Evolutionary conservation across 1,284 basidiomycete genomes (phyloP).

Genomic region (Testicularia cyperi): DNA sequence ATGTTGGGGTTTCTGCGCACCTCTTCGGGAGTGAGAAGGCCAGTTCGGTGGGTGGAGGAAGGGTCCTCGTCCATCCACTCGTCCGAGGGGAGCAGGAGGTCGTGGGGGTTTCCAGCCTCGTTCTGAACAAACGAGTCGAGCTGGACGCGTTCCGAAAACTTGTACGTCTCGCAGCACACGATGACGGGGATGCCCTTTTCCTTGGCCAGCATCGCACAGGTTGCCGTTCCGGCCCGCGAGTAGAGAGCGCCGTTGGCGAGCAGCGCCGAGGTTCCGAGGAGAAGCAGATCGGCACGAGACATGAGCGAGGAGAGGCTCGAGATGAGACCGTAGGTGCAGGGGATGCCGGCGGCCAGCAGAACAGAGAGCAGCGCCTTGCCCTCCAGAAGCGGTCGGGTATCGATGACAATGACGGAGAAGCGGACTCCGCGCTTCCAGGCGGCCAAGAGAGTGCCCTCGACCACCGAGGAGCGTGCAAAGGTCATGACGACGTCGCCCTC

Average conservation of each 20-base stretch:
- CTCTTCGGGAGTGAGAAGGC: slow-evolving; percentile 33
- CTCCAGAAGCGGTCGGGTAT: slow-evolving; percentile 88
- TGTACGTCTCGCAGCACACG: slow-evolving; percentile 97
- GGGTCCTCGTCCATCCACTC: no score
- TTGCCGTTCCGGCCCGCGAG: slow-evolving; percentile 88
- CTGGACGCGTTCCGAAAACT: slow-evolving; percentile 89
- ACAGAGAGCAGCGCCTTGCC: slow-evolving; percentile 72
- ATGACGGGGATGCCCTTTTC: slow-evolving; percentile 86
- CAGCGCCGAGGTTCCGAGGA: slow-evolving; percentile 89
- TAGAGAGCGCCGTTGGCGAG: slow-evolving; percentile 93
- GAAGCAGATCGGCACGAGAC: slow-evolving; percentile 74
- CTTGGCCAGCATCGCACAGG: slow-evolving; percentile 94
- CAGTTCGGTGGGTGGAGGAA: slow-evolving; percentile 4
- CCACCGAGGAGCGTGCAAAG: slow-evolving; percentile 90
- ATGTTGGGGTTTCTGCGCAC: slow-evolving; percentile 34
- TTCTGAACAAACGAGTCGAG: slow-evolving; percentile 95
- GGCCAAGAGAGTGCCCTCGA: slow-evolving; percentile 82
- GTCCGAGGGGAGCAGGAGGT: slow-evolving; percentile 31
- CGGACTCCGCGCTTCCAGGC: slow-evolving; percentile 67
- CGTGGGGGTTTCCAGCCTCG: slow-evolving; percentile 67
- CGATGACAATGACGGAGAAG: slow-evolving; percentile 91
- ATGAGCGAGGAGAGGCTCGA: slow-evolving; percentile 84
- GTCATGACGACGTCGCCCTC: slow-evolving; percentile 89
- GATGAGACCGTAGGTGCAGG: slow-evolving; percentile 87
- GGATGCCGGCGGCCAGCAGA: slow-evolving; percentile 73